phyloP scores from a whole-genome alignment of 257 asterid genomes.

The Coffea canephora region DNA sequence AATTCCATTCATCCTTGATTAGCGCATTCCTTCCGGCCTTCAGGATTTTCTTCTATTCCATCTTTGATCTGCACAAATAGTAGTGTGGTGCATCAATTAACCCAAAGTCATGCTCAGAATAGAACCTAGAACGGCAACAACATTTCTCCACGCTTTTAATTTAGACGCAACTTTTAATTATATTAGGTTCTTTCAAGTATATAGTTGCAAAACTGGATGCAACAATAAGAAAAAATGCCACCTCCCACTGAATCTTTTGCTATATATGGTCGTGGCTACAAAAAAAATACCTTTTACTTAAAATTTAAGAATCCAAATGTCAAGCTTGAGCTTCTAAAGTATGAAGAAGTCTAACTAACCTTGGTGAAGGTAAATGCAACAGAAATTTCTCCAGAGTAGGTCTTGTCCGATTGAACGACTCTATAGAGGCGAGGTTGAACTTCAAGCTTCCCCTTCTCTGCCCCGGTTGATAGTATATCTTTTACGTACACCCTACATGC shows the following conservation, averaged over 20 bases:
- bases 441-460: slow-evolving; percentile 16
- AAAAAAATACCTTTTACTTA: no score
- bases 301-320: neutral
- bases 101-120: neutral
- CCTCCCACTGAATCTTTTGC: no score
- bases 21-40: slow-evolving; percentile 5
- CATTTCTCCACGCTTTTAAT: no score
- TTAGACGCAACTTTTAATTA: no score
- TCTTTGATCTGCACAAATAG: neutral
- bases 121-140: no score
- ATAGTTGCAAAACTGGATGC: no score
- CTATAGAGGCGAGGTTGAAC: slow-evolving; percentile 13
- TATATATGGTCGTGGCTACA: no score
- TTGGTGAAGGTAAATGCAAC: slow-evolving; percentile 17
- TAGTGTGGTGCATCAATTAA: neutral
- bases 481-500: slow-evolving; percentile 20
- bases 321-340: neutral
- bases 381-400: slow-evolving; percentile 20
- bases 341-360: neutral
- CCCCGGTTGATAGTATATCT: slow-evolving; percentile 16
- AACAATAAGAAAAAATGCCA: no score
- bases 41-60: neutral
- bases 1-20: neutral
- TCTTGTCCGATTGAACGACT: slow-evolving; percentile 16
- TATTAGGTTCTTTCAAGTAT: neutral